Base-by-base conservation (phyloP, 2,329 filamentous ascomycete genomes). In the Sporothrix schenckii region DNA sequence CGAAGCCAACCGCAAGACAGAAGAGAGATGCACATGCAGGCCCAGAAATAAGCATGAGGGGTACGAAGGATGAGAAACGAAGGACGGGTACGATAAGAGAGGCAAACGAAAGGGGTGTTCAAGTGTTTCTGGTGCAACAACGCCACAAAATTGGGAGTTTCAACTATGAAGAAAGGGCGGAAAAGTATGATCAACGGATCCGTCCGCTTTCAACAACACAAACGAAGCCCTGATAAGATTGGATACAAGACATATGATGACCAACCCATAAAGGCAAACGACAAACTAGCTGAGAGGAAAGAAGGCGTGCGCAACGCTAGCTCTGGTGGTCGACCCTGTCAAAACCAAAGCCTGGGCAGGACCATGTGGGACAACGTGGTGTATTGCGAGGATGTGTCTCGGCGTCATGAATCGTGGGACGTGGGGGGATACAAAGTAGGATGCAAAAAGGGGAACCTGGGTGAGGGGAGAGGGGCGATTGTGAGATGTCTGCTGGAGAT, bases 61-160 rank as follows among this genome's bases (percentile, higher is more conserved):
- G 56, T 34, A 44, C 21, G 39, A 34, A 19, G 49, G 39, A 65
- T 66, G 50, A 52, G 50, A 24, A 56, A 5, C 19, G 54, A 16
- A 7, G 50, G 39, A 30, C 27, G 30, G 27, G 24, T 4, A 52
- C 4, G 6, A 34, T 19, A 24, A 24, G 52, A 53, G 44, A 53
- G 19, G 27, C 34, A 19, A 44, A 47, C 10, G 21, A 30, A 39
- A 24, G 21, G 52, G 39, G 44, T 14, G 54, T 50, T 47, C 24
- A 19, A 69, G 56, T 50, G 54, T 44, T 27, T 61, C 44, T 63
- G 58, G 67, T 69, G 67, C 44, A 53, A 69, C 67, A 44, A 16
- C 60, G 68, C 68, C 58, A 69, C 68, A 49, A 66, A 49, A 49
- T 56, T 68, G 44, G 47, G 24, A 49, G 49, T 52, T 66, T 19